These are phyloP conservation scores for Phyllosticta citriasiana DNA, from an alignment of 2,329 filamentous ascomycete species.

Conservation along the genomic window DNA sequence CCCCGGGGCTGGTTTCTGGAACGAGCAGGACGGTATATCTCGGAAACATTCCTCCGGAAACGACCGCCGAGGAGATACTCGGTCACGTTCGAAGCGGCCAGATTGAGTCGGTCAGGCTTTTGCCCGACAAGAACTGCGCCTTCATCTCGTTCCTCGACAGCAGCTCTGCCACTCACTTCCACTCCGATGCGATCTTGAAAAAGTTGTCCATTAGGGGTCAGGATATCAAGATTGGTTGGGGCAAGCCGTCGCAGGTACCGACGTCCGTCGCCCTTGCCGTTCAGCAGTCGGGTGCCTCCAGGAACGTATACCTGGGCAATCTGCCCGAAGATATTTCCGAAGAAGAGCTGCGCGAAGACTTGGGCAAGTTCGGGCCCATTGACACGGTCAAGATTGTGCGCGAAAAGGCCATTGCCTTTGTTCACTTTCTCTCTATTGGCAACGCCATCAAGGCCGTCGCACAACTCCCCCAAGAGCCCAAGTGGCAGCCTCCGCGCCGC, in stretches of 20 bases:
- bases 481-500: slow-evolving; percentile 90
- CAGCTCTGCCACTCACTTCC: slow-evolving; percentile 96
- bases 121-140: slow-evolving; percentile 98
- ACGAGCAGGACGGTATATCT: slow-evolving; percentile 96
- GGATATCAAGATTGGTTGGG: slow-evolving; percentile 99
- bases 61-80: slow-evolving; percentile 89
- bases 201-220: slow-evolving; percentile 97
- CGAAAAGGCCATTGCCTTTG: slow-evolving; percentile 95
- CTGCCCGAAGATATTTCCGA: slow-evolving; percentile 82
- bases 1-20: slow-evolving; percentile 71
- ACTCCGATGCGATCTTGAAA: slow-evolving; percentile 99
- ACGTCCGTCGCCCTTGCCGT: slow-evolving; percentile 96
- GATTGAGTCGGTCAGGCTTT: slow-evolving; percentile 94
- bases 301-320: slow-evolving; percentile 95
- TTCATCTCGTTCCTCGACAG: slow-evolving; percentile 99
- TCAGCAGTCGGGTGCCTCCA: slow-evolving; percentile 91
- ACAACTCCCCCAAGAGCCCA: slow-evolving; percentile 88
- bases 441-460: slow-evolving; percentile 98
- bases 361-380: slow-evolving; percentile 92
- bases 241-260: slow-evolving; percentile 94
- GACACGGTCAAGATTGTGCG: slow-evolving; percentile 96
- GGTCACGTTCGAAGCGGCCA: slow-evolving; percentile 94
- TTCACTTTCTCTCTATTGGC: slow-evolving; percentile 94
- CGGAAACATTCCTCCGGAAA: slow-evolving; percentile 97
- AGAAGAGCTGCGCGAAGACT: slow-evolving; percentile 85